phyloP scores from a whole-genome alignment of 164 flowering plant genomes.

The Echeveria elegans region DNA sequence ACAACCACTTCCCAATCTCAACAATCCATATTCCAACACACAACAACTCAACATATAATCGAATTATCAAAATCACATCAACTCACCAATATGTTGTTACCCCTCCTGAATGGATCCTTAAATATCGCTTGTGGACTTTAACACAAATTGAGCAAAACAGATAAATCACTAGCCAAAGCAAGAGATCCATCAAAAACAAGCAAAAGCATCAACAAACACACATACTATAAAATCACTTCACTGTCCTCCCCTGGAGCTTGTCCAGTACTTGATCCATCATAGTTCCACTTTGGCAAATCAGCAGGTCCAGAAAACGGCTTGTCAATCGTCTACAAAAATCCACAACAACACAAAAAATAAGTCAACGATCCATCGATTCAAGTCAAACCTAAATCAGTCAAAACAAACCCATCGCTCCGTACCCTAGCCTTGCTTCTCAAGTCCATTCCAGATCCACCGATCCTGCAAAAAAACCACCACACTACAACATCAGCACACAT shows the following conservation, averaged over 20 bases:
- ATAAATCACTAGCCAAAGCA: too few species aligned
- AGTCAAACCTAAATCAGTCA: not conserved
- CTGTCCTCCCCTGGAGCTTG: conserved; percentile 52
- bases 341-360: not conserved
- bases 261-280: conserved; percentile 46
- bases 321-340: conserved; percentile 23
- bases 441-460: conserved; percentile 54
- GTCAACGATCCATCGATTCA: not conserved
- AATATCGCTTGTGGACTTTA: conserved; percentile 45
- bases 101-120: conserved; percentile 52
- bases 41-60: not conserved
- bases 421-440: conserved; percentile 54
- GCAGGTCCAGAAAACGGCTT: conserved; percentile 28
- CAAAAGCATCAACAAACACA: not conserved
- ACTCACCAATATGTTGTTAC: conserved; percentile 44
- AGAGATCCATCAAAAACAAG: not conserved
- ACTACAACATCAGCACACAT: not conserved
- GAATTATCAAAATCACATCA: not conserved
- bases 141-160: not conserved
- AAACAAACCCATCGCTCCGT: not conserved
- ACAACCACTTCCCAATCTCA: not conserved
- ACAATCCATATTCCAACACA: not conserved
- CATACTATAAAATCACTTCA: conserved; percentile 48
- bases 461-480: conserved; percentile 19
- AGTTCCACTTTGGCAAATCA: conserved; percentile 47